Percentiles rank a stretch among this genome's conserved stretches.
Evolutionary conservation across 2,329 filamentous ascomycete genomes (phyloP).

Genomic region (Stagonosporopsis cucurbitacearum): DNA sequence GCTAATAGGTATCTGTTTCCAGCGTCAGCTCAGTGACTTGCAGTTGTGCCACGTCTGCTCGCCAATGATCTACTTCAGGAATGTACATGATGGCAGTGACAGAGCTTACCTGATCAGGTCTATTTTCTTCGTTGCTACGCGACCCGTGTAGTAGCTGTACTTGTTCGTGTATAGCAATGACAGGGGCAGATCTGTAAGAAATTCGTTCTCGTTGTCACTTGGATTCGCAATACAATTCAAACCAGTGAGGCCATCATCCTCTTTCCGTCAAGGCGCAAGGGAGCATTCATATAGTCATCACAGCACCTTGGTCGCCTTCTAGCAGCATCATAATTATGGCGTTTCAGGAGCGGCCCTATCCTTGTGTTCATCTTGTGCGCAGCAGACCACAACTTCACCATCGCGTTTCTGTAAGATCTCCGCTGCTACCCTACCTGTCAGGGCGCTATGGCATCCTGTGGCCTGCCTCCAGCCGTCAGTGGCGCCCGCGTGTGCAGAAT

Average conservation of each 20-base stretch:
- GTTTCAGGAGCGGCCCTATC: constrained; percentile 39
- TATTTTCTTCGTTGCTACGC: constrained; percentile 1
- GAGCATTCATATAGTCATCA: constrained; percentile 36
- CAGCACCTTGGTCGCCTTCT: constrained; percentile 31
- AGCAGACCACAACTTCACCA: constrained; percentile 38
- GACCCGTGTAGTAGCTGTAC: not conserved
- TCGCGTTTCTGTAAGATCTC: constrained; percentile 36
- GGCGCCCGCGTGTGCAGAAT: constrained; percentile 40
- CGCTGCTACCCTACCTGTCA: constrained; percentile 35
- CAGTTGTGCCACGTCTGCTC: constrained; percentile 16
- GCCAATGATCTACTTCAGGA: constrained; percentile 15
- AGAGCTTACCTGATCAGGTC: constrained; percentile 8
- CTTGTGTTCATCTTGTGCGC: constrained; percentile 39
- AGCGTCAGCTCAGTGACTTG: constrained; percentile 18
- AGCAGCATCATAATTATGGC: constrained; percentile 35
- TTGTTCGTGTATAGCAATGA: not conserved
- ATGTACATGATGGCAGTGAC: constrained; percentile 9
- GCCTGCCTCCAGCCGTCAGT: constrained; percentile 41
- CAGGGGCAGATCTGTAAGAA: constrained; percentile 3
- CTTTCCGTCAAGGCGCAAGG: constrained; percentile 33
- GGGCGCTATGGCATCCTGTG: constrained; percentile 42
- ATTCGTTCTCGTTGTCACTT: constrained; percentile 29
- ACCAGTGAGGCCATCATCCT: constrained; percentile 26
- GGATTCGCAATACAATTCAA: constrained; percentile 29
- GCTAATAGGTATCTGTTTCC: constrained; percentile 28